phyloP scores from a whole-genome alignment of 768 basidiomycete species.

The Trametes sanguinea region DNA sequence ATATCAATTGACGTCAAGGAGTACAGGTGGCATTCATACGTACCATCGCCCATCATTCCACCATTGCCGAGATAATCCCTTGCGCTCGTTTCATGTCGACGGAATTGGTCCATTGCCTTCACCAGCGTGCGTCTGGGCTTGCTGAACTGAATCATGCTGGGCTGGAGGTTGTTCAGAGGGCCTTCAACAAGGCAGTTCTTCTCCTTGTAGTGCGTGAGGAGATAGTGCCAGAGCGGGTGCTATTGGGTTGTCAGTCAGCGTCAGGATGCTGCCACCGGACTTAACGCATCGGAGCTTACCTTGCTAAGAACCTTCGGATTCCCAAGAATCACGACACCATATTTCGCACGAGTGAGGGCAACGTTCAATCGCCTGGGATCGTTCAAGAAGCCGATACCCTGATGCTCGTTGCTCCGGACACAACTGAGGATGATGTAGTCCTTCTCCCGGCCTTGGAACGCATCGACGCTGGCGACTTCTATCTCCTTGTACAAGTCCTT shows the following conservation, averaged over 20 bases:
- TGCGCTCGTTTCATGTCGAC: conserved; percentile 89
- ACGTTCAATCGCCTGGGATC: conserved; percentile 97
- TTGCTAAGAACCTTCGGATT: conserved; percentile 99
- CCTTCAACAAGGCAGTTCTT: conserved; percentile 93
- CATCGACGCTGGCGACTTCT: conserved; percentile 97
- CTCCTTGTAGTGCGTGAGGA: conserved; percentile 98
- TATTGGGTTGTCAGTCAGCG: conserved; percentile 37
- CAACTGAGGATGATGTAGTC: conserved; percentile 99
- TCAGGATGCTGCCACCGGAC: conserved; percentile 4
- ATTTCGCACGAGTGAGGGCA: conserved; percentile 95
- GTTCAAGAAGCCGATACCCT: conserved; percentile 98
- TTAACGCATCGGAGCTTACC: conserved; percentile 47
- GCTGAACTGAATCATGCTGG: conserved; percentile 99
- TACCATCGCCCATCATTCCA: conserved; percentile 53
- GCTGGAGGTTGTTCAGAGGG: conserved; percentile 91
- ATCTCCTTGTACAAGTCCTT: conserved; percentile 99
- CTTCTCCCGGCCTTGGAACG: conserved; percentile 99
- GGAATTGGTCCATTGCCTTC: conserved; percentile 92
- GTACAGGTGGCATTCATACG: conserved; percentile 29
- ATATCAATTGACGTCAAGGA: conserved; percentile 19
- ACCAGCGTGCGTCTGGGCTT: conserved; percentile 88
- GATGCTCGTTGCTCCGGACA: conserved; percentile 98
- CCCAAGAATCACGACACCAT: conserved; percentile 98
- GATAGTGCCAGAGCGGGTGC: conserved; percentile 99
- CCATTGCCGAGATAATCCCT: conserved; percentile 64